Base-by-base conservation (phyloP, 164 flowering plant species). In the Vitis vinifera region DNA sequence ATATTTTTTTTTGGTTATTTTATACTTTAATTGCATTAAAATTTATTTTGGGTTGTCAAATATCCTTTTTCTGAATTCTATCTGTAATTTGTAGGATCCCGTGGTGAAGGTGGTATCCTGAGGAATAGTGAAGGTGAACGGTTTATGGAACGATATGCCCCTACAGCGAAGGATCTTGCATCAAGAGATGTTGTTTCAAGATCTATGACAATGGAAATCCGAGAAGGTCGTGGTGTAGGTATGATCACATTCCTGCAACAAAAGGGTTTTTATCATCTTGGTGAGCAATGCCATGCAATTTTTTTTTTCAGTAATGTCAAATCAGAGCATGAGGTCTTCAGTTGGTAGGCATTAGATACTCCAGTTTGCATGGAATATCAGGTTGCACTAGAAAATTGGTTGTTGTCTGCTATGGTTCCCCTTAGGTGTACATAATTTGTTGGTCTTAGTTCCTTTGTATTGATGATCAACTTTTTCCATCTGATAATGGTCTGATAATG, bases 211-310 rank as follows among this genome's bases (percentile, higher is more conserved):
- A 89, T 96, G 98, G 97, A 93, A 72, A 96, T 92, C 57, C 89
- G 98, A 68, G 98, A 93, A 81, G 99, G 99, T 57, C 98, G 99
- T 74, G 99, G 99, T 84, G 97, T 96, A 75, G 99, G 99, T 96
- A 90, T 76, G 87, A 16, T 44, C 30, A 9, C 31, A n/a, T 19
- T 71, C 9, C 56, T 19, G 7, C n/a, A 7, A 31, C 53, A 11
- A 19, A n/a, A 58, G 23, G 19, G 17, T 17, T 17, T 23, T 10
- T 11, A 14, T 29, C 10, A 15, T 27, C 15, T 59, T 50, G 59
- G 31, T 13, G 3, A 31, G 56, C 51, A 47, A 6, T 63, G 59
- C 19, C 27, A 59, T 10, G 50, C 10, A 27, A 16, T 52, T 14
- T 55, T 50, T 47, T 69, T 48, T 73, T 23, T 23, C 27, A 23